These are phyloP conservation scores for Fusarium siculi DNA, from an alignment of 2,329 filamentous ascomycete genomes.

Conservation along the genomic window DNA sequence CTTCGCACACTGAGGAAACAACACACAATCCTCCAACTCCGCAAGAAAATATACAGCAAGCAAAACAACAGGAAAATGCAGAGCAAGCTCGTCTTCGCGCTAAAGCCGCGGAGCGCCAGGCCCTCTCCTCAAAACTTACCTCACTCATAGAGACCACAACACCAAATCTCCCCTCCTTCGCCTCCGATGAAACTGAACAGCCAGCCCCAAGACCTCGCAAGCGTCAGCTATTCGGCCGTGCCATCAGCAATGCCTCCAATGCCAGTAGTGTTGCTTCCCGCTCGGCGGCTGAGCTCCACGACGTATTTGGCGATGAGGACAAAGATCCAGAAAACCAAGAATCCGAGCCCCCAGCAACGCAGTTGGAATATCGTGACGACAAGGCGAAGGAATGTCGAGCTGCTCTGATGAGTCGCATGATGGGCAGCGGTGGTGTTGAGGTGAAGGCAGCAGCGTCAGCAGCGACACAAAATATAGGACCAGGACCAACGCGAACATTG, in stretches of 20 bases:
- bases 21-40: not conserved
- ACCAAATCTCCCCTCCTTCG: slow-evolving; percentile 25
- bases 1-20: slow-evolving; percentile 1
- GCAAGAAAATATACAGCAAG: slow-evolving; percentile 5
- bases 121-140: slow-evolving; percentile 56
- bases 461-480: slow-evolving; percentile 6
- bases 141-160: slow-evolving; percentile 53
- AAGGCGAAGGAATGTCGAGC: slow-evolving; percentile 58
- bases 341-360: slow-evolving; percentile 57
- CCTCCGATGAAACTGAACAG: slow-evolving; percentile 27
- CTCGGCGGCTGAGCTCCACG: slow-evolving; percentile 49
- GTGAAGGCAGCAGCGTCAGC: slow-evolving; percentile 20
- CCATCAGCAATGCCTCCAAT: slow-evolving; percentile 66
- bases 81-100: slow-evolving; percentile 44
- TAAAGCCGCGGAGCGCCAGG: slow-evolving; percentile 53
- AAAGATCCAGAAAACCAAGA: slow-evolving; percentile 42
- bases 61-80: slow-evolving; percentile 25
- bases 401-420: slow-evolving; percentile 59
- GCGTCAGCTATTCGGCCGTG: slow-evolving; percentile 67
- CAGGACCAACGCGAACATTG: slow-evolving; percentile 33
- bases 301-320: slow-evolving; percentile 36
- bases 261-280: slow-evolving; percentile 59
- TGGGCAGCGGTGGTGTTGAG: slow-evolving; percentile 37
- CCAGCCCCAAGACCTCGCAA: slow-evolving; percentile 47
- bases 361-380: slow-evolving; percentile 65